These are phyloP conservation scores for Nitzschia inconspicua DNA, from an alignment of 108 stramenopile genomes.

Conservation along the genomic window DNA sequence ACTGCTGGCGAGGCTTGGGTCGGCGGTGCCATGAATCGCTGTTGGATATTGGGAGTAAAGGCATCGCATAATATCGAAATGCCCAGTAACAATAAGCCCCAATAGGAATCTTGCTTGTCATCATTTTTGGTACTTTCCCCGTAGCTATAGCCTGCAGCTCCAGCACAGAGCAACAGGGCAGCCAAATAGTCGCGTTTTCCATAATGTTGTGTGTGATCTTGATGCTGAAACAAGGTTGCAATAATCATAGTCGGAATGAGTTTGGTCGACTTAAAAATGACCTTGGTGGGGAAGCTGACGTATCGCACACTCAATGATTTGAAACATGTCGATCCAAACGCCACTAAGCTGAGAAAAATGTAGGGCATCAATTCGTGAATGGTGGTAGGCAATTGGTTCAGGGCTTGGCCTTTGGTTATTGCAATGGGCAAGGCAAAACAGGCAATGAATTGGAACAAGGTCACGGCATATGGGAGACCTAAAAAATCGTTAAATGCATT, in stretches of 20 bases:
- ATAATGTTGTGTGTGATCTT: constrained; percentile 23
- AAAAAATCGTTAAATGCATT: constrained; percentile 40
- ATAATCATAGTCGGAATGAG: constrained; percentile 75
- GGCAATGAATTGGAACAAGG: constrained; percentile 64
- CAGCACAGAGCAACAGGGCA: constrained; percentile 51
- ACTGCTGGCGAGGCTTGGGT: not conserved
- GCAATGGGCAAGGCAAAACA: constrained; percentile 49
- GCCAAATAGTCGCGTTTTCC: constrained; percentile 44
- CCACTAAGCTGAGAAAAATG: constrained; percentile 39
- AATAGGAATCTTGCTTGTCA: constrained; percentile 10
- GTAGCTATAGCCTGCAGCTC: constrained; percentile 58
- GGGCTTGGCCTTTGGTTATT: constrained; percentile 25
- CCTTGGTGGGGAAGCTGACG: constrained; percentile 70
- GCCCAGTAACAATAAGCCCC: constrained; percentile 43
- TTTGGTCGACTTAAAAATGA: constrained; percentile 64
- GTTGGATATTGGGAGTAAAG: constrained; percentile 61
- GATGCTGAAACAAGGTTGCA: constrained; percentile 30
- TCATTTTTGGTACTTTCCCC: constrained; percentile 8
- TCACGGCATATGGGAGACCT: constrained; percentile 42
- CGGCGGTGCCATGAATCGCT: constrained; percentile 43
- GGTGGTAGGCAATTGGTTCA: constrained; percentile 44
- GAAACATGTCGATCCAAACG: constrained; percentile 62
- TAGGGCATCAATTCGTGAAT: constrained; percentile 38
- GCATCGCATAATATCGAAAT: constrained; percentile 68
- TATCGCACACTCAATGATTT: constrained; percentile 47